Evolutionary conservation across 805 yeast species (phyloP).

Genomic region (Candida insectalens): DNA sequence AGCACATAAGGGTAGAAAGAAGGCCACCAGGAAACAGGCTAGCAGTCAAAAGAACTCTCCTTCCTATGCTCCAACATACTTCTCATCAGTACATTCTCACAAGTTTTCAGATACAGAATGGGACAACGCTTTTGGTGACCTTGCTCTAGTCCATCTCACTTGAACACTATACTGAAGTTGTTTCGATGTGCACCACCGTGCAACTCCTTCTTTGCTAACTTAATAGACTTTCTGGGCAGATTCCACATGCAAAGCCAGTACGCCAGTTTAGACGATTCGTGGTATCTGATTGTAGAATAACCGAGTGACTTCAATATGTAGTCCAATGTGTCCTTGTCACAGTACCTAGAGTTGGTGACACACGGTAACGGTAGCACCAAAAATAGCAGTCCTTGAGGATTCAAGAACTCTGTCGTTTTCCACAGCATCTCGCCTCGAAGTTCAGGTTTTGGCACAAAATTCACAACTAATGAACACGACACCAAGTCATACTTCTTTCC

Average conservation of each 20-base stretch:
- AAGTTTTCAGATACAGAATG: slow-evolving; percentile 7
- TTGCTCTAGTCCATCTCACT: slow-evolving; percentile 11
- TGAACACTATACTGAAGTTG: slow-evolving; percentile 51
- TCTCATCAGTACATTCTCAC: no score
- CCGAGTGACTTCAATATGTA: slow-evolving; percentile 53
- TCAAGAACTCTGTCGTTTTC: slow-evolving; percentile 48
- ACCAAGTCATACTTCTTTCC: slow-evolving; percentile 50
- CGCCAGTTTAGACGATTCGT: slow-evolving; percentile 61
- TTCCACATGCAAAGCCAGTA: slow-evolving; percentile 58
- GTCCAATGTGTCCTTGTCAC: slow-evolving; percentile 17
- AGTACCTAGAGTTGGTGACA: slow-evolving; percentile 71
- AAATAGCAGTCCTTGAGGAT: slow-evolving; percentile 34
- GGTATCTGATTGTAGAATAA: slow-evolving; percentile 33
- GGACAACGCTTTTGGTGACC: slow-evolving; percentile 21
- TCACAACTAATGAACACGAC: slow-evolving; percentile 80
- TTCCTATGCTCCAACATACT: no score
- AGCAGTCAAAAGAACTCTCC: no score
- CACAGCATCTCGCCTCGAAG: slow-evolving; percentile 72
- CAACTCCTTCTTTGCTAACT: slow-evolving; percentile 36
- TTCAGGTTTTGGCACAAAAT: slow-evolving; percentile 69
- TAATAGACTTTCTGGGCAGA: slow-evolving; percentile 17
- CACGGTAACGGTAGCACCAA: slow-evolving; percentile 88
- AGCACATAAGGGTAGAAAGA: no score
- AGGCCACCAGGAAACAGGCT: no score
- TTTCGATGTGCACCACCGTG: slow-evolving; percentile 52